Conservation (phyloP, 2,329 filamentous ascomycete genomes). For the Botryotinia narcissicola region DNA sequence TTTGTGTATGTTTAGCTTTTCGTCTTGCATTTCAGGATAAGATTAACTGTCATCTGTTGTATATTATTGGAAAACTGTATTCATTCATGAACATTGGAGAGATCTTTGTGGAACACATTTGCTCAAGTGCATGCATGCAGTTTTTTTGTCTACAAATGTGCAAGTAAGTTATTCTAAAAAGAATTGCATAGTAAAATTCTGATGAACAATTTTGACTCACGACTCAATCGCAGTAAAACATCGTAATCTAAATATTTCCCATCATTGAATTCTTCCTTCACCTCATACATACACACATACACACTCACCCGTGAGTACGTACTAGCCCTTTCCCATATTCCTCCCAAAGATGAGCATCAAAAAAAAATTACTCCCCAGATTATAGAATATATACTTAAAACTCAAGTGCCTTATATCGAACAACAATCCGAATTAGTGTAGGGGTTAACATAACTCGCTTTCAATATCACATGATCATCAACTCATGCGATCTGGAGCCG, state of each 20-base stretch:
- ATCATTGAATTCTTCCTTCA: not conserved
- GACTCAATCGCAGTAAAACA: not conserved
- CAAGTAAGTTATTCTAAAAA: not conserved
- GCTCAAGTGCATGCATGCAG: not conserved
- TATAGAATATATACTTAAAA: rapidly evolving
- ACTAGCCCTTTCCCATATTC: not conserved
- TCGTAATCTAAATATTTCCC: not conserved
- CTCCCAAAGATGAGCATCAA: not conserved
- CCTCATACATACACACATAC: not conserved
- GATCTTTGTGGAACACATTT: not conserved
- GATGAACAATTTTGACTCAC: not conserved
- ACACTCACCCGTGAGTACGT: too few species aligned
- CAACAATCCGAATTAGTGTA: not conserved
- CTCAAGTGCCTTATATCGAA: rapidly evolving
- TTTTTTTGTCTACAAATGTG: not conserved
- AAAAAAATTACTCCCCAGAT: too few species aligned
- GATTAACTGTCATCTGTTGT: not conserved
- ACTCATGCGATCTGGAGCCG: not conserved
- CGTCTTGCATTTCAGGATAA: not conserved
- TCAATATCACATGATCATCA: not conserved
- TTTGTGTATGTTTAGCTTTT: not conserved
- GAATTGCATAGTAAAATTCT: not conserved
- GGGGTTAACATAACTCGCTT: slow-evolving; percentile 1
- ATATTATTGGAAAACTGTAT: not conserved
- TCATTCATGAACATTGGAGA: not conserved